These are phyloP conservation scores for Rhizophagus sp. DNA, from an alignment of 192 early-diverging fungal species.

Conservation along the genomic window DNA sequence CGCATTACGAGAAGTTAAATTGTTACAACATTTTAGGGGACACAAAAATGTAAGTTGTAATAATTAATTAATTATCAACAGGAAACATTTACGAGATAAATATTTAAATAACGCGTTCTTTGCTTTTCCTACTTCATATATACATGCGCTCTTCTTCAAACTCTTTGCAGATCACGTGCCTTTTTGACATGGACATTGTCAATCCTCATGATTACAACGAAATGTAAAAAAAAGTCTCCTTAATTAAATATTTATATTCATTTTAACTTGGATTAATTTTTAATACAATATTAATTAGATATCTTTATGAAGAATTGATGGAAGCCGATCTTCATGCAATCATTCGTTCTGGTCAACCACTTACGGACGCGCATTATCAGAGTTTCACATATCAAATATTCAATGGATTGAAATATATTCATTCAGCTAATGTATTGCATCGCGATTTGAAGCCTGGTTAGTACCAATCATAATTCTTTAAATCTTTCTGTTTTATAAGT, in stretches of 20 bases:
- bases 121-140: neutral
- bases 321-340: slow-evolving; percentile 91
- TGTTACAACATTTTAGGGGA: slow-evolving; percentile 89
- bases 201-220: slow-evolving; percentile 75
- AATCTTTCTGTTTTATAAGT: slow-evolving; percentile 10
- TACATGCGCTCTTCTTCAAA: neutral
- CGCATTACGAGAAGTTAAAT: slow-evolving; percentile 88
- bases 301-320: slow-evolving; percentile 76
- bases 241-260: neutral
- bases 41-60: slow-evolving; percentile 75
- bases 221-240: slow-evolving; percentile 42
- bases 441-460: slow-evolving; percentile 86
- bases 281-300: slow-evolving; percentile 26
- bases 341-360: slow-evolving; percentile 74
- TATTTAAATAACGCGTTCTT: neutral
- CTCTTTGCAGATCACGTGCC: slow-evolving; percentile 64
- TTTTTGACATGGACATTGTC: slow-evolving; percentile 78
- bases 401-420: slow-evolving; percentile 90
- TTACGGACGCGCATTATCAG: slow-evolving; percentile 89
- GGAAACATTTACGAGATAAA: neutral
- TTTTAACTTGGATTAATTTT: neutral
- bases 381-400: slow-evolving; percentile 91
- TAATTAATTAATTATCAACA: no score
- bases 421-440: slow-evolving; percentile 90
- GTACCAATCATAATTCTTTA: neutral